Evolutionary conservation across 306 rosid species (phyloP).

Genomic region (Trichosanthes truncata): DNA sequence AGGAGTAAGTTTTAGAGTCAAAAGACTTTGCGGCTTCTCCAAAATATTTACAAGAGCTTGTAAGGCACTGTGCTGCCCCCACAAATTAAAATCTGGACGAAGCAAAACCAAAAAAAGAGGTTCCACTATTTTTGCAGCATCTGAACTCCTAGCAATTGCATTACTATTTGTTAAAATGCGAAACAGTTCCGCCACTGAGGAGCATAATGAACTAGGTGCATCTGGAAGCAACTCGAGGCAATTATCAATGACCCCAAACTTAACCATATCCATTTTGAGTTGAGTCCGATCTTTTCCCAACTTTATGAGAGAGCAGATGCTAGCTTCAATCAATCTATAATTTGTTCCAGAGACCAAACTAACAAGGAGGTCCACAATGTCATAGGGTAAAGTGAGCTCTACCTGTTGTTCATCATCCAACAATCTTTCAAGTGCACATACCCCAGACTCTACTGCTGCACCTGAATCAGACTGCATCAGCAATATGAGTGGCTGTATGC

Average conservation of each 20-base stretch:
- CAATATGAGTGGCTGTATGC: conserved; percentile 64
- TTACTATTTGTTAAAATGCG: conserved; percentile 86
- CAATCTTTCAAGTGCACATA: conserved; percentile 81
- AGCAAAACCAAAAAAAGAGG: conserved; percentile 88
- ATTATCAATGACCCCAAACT: conserved; percentile 66
- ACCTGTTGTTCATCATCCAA: conserved; percentile 76
- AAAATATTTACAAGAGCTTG: conserved; percentile 95
- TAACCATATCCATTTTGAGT: conserved; percentile 73
- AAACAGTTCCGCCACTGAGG: conserved; percentile 82
- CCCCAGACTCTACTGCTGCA: conserved; percentile 69
- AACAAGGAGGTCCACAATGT: conserved; percentile 78
- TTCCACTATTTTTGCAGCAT: conserved; percentile 78
- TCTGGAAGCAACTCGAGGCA: conserved; percentile 69
- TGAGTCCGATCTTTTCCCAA: conserved; percentile 86
- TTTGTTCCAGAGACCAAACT: conserved; percentile 69
- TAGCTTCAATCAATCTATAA: conserved; percentile 68
- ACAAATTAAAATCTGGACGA: conserved; percentile 70
- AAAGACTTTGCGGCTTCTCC: conserved; percentile 96
- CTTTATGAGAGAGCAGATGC: conserved; percentile 70
- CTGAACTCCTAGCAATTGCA: conserved; percentile 90
- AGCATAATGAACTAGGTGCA: conserved; percentile 83
- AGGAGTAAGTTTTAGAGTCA: conserved; percentile 81
- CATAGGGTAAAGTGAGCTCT: conserved; percentile 67
- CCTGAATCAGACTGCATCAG: conserved; percentile 60
- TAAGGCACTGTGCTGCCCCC: conserved; percentile 99